Evolutionary conservation across 495 filamentous ascomycete species (phyloP), one percentile per base, ranked within the genome.

Genomic region (Penicillium cosmopolitanum): DNA sequence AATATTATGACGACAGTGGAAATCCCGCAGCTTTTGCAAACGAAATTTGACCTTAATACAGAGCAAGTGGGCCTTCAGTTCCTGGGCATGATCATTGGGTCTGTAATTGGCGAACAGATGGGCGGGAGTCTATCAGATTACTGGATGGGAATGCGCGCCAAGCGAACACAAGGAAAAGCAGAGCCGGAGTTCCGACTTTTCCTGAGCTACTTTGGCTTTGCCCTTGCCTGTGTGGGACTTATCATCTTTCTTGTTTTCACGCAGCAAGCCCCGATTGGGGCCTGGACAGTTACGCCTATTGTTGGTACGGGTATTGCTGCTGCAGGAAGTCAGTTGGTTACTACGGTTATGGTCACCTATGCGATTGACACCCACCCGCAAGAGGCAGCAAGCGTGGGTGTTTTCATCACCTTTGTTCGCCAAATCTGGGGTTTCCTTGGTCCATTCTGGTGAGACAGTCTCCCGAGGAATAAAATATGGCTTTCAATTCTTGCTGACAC

Each of bases 371-470:
- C 76, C 53, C 74, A 84, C 54, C 78, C 64, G 0, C 67, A 78
- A 28, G 77, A 83, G 28, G 70, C 81, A 1, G 77, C 73, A 0
- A 79, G 77, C 59, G 76, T 85, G 5, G 83, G 83, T 38, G 83
- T 86, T 4, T 84, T 84, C 53, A 79, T 85, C 50, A 84, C 73
- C 0, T 79, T 85, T 59, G 74, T 84, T 23, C 68, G 83, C 25
- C 77, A 80, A 58, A 78, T 71, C 5, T 85, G 82, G 82, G 82
- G 82, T 0, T 86, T 86, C 59, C 81, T 85, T 64, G 83, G 83
- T 2, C 80, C 80, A 0, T 85, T 85, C 57, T 85, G 81, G 80
- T 83, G 68, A 33, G 67, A 0, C 11, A 13, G 3, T n/a, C 61
- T 52, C 11, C 36, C 8, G 11, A 38, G 1, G 0, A 38, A 0